These are phyloP conservation scores for Diaporthe aspalathi DNA, from an alignment of 2,329 filamentous ascomycete genomes.

Conservation along the genomic window DNA sequence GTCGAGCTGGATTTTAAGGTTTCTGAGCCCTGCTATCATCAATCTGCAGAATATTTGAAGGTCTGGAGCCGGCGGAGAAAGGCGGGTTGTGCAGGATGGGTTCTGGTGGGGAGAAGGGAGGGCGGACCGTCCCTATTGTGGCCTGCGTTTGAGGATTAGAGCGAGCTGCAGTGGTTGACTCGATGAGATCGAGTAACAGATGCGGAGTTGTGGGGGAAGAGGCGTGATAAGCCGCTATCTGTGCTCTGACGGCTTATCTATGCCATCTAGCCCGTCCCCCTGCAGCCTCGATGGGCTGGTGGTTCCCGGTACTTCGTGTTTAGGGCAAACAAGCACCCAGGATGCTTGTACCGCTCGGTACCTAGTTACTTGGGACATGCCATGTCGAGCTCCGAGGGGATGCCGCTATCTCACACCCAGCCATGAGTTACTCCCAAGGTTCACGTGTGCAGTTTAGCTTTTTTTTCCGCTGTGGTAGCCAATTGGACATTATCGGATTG, in stretches of 20 bases:
- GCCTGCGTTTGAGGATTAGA: slow-evolving; percentile 7
- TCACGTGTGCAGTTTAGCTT: slow-evolving; percentile 26
- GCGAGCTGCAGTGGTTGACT: slow-evolving; percentile 51
- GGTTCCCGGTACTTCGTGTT: not conserved
- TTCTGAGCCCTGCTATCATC: not conserved
- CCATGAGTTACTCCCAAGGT: slow-evolving; percentile 4
- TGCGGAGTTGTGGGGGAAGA: slow-evolving; percentile 39
- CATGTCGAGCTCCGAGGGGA: slow-evolving; percentile 9
- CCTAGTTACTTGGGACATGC: slow-evolving; percentile 5
- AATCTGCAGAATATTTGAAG: not conserved
- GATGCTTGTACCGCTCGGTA: not conserved
- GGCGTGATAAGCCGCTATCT: slow-evolving; percentile 39
- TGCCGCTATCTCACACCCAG: slow-evolving; percentile 7
- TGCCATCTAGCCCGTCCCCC: not conserved
- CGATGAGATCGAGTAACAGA: slow-evolving; percentile 59
- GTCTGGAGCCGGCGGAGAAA: not conserved
- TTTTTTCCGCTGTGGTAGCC: slow-evolving; percentile 2
- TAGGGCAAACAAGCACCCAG: no score
- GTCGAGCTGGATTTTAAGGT: not conserved
- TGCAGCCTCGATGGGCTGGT: not conserved
- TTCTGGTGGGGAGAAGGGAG: not conserved
- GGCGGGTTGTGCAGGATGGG: not conserved
- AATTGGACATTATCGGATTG: slow-evolving; percentile 17
- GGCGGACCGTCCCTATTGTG: not conserved
- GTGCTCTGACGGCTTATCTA: slow-evolving; percentile 21